Conservation (phyloP, 495 filamentous ascomycete genomes). For the Massariosphaeria phaeospora region DNA sequence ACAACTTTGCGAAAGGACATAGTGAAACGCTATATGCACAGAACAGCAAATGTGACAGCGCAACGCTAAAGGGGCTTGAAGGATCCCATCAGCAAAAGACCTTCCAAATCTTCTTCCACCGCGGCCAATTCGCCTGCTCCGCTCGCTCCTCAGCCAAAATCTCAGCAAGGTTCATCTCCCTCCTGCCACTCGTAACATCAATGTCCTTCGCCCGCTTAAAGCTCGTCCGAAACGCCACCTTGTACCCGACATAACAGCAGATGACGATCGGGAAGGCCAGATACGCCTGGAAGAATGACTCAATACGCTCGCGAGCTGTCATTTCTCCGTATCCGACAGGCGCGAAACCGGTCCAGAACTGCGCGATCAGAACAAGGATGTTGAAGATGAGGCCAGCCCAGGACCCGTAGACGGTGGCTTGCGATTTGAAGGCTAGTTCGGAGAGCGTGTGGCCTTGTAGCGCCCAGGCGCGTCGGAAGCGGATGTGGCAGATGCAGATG, state of each 20-base stretch:
- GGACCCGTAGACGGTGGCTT: conserved; percentile 74
- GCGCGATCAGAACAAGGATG: conserved; percentile 51
- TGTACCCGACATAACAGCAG: conserved; percentile 26
- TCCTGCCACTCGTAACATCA: conserved; percentile 32
- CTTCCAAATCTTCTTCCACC: conserved; percentile 36
- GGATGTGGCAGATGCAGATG: conserved; percentile 85
- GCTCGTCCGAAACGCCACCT: conserved; percentile 27
- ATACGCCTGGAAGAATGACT: conserved; percentile 32
- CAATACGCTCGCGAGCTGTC: conserved; percentile 27
- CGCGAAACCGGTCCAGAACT: conserved; percentile 37
- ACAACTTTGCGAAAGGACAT: no score
- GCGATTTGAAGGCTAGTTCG: conserved; percentile 78
- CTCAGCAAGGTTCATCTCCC: conserved; percentile 32
- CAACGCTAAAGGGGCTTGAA: not conserved
- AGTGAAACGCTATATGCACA: no score
- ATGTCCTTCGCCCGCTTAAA: conserved; percentile 30
- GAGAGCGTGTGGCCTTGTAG: conserved; percentile 63
- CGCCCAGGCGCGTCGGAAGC: conserved; percentile 78
- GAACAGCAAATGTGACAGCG: not conserved
- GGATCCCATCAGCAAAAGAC: conserved; percentile 21
- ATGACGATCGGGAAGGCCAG: conserved; percentile 34
- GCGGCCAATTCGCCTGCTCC: conserved; percentile 30
- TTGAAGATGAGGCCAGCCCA: conserved; percentile 81
- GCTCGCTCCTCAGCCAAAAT: conserved; percentile 32
- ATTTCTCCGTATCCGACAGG: conserved; percentile 37